phyloP scores from a whole-genome alignment of 225 moss, liverwort and hornwort genomes.

The Physcomitrellopsis africana region DNA sequence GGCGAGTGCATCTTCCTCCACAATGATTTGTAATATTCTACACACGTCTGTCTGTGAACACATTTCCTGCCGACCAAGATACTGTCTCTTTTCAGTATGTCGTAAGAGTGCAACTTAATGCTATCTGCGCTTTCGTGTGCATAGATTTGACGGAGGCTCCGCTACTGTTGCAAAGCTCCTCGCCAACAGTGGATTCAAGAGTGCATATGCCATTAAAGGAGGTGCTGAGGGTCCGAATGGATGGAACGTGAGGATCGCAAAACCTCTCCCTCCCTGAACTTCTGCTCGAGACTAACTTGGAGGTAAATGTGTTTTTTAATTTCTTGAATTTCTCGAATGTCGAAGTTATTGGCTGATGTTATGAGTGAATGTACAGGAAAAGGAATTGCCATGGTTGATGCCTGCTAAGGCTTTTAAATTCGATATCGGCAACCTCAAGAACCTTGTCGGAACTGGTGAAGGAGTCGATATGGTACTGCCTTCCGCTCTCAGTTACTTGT shows the following conservation, averaged over 20 bases:
- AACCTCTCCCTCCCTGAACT: neutral
- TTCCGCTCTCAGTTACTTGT: neutral
- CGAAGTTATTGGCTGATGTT: conserved; percentile 11
- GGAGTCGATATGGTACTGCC: conserved; percentile 22
- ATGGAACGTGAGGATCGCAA: conserved; percentile 55
- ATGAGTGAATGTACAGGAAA: conserved; percentile 40
- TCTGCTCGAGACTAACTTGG: neutral
- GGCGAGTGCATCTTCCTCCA: neutral
- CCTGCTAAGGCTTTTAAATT: conserved; percentile 64
- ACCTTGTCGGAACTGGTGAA: conserved; percentile 35
- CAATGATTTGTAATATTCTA: neutral
- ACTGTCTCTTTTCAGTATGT: neutral
- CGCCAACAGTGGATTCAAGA: conserved; percentile 68
- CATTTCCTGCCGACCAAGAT: neutral
- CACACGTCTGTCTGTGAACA: neutral
- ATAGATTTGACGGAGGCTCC: conserved; percentile 71
- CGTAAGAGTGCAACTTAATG: neutral
- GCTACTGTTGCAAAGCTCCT: conserved; percentile 67
- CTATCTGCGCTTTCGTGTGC: neutral
- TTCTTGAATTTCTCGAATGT: neutral
- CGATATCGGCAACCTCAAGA: conserved; percentile 56
- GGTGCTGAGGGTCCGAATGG: conserved; percentile 72
- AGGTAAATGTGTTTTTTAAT: neutral
- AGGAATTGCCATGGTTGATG: conserved; percentile 70
- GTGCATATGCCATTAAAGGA: conserved; percentile 75